Evolutionary conservation across 1,284 basidiomycete species (phyloP).

Genomic region (Microstroma glucosiphilum): DNA sequence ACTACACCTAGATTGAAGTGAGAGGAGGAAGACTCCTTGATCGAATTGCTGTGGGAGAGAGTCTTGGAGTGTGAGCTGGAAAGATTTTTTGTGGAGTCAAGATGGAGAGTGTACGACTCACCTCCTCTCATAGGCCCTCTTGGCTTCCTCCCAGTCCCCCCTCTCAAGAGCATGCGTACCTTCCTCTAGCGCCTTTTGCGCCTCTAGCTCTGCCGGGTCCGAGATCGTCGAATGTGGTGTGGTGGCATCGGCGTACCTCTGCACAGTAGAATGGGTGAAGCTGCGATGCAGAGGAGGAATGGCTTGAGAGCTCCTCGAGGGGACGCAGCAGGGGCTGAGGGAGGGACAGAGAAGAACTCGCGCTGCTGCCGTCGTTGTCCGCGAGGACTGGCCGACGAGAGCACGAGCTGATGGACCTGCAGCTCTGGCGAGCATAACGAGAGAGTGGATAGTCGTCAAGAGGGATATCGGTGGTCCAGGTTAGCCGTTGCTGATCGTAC

Average conservation of each 20-base stretch:
- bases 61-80: background rate
- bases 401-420: no score
- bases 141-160: conserved; percentile 76
- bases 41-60: conserved; percentile 63
- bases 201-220: conserved; percentile 77
- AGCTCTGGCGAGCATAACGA: no score
- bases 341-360: no score
- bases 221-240: conserved; percentile 69
- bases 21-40: conserved; percentile 72
- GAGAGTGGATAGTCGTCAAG: no score
- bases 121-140: conserved; percentile 36
- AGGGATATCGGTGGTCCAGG: no score
- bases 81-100: background rate
- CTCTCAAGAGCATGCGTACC: conserved; percentile 82
- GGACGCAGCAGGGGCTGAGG: no score
- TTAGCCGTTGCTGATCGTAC: no score
- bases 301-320: background rate
- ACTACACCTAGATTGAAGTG: conserved; percentile 84
- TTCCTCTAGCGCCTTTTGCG: conserved; percentile 72
- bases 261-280: background rate
- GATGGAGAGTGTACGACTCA: background rate
- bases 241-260: conserved; percentile 68
- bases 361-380: no score
- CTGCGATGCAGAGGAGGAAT: background rate
- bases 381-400: no score